These are phyloP conservation scores for Candida coquimbonensis DNA, from an alignment of 805 yeast genomes.

Conservation along the genomic window DNA sequence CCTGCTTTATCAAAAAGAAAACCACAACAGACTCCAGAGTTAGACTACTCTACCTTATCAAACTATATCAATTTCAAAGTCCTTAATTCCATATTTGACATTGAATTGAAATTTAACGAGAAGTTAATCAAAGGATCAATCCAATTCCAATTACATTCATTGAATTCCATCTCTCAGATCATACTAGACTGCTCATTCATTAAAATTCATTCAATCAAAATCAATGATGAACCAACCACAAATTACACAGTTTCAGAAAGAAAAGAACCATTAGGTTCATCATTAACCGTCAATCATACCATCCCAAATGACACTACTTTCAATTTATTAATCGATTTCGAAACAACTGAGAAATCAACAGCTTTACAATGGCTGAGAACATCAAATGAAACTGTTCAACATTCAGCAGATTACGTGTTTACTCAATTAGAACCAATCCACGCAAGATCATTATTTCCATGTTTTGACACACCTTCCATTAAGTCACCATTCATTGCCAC, in stretches of 20 bases:
- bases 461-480: constrained; percentile 85
- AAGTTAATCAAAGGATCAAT: constrained; percentile 52
- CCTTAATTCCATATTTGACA: constrained; percentile 41
- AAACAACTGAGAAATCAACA: constrained; percentile 69
- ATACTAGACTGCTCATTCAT: constrained; percentile 66
- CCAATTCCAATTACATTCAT: constrained; percentile 33
- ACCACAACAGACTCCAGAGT: constrained; percentile 37
- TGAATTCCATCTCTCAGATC: constrained; percentile 30
- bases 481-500: constrained; percentile 57
- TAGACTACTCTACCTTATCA: constrained; percentile 75
- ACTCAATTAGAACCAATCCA: constrained; percentile 92
- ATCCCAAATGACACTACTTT: constrained; percentile 11
- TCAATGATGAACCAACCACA: constrained; percentile 31
- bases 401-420: constrained; percentile 42
- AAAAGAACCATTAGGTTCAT: constrained; percentile 53
- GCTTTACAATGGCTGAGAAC: constrained; percentile 76
- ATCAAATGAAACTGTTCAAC: constrained; percentile 44
- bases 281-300: constrained; percentile 27
- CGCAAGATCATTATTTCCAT: constrained; percentile 81
- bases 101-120: constrained; percentile 49
- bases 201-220: constrained; percentile 34
- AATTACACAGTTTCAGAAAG: constrained; percentile 32
- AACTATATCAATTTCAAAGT: constrained; percentile 53
- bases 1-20: constrained; percentile 23
- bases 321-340: constrained; percentile 41